Conservation (phyloP, 345 rosid species). For the Citrus unshiu region DNA sequence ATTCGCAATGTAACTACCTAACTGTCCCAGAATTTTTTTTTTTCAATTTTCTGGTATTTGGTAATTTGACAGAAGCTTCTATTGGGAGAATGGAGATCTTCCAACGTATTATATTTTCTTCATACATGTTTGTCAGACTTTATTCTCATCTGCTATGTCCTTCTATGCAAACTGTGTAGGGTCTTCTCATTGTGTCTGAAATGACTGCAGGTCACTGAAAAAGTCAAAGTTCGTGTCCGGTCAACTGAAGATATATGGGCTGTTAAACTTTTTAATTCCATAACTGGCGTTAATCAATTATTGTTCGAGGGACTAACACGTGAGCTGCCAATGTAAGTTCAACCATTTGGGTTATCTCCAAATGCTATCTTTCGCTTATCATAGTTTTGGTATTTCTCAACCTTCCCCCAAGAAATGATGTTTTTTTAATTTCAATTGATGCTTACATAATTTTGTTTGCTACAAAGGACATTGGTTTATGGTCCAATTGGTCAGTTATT, state of each 20-base stretch:
- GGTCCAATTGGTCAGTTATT: slow-evolving; percentile 4
- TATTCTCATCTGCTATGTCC: background rate
- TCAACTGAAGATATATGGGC: slow-evolving; percentile 79
- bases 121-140: background rate
- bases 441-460: slow-evolving; percentile 4
- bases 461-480: background rate
- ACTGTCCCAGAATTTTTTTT: background rate
- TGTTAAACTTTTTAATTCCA: slow-evolving; percentile 56
- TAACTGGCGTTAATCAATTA: slow-evolving; percentile 58
- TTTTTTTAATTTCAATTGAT: background rate
- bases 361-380: background rate
- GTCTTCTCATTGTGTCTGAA: slow-evolving; percentile 3
- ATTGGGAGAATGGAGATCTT: background rate
- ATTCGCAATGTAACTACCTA: background rate
- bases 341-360: slow-evolving; percentile 9
- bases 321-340: slow-evolving; percentile 76
- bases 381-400: slow-evolving; percentile 1
- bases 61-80: background rate
- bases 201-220: slow-evolving; percentile 47
- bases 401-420: background rate
- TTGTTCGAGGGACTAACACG: slow-evolving; percentile 73
- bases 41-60: background rate
- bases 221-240: slow-evolving; percentile 39
- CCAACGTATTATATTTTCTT: background rate
- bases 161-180: background rate